Base-by-base conservation (phyloP, 2,329 filamentous ascomycete genomes). In the Simplicillium sp. region DNA sequence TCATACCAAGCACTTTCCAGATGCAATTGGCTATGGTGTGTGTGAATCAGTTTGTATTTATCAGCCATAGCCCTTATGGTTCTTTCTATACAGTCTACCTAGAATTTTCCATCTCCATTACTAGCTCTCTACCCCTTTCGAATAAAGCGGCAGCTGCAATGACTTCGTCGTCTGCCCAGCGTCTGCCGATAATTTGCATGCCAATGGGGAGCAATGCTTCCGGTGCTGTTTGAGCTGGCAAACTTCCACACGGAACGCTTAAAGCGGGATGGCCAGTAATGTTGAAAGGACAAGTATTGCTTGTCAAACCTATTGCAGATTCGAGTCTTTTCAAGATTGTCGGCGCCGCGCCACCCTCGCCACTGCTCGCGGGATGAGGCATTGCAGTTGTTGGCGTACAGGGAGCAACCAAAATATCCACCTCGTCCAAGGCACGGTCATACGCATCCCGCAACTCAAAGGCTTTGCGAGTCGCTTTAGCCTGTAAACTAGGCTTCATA, bases 401-500 rank as follows among this genome's bases (percentile, higher is more conserved):
- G 1, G 71, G 71, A n/a, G 68, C 68, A 29, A 75, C 47, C 3
- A 75, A 54, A 2, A 75, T 58, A 46, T 74, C 70, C 2, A 67
- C 57, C 0, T 64, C 50, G 36, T 61, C 53, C 3, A 73, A 48
- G 0, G 60, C 68, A n/a, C 48, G 37, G 47, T 74, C 68, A 47
- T 74, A 74, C 1, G 66, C 68, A 9, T 60, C 65, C 7, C 67
- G 56, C 20, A 69, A 55, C 48, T 68, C 55, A 42, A 67, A 62
- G 3, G 66, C 62, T 42, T 69, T 64, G 39, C 65, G 62, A 47
- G 70, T 63, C 1, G 67, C 66, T 52, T 73, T 72, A 20, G 60
- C 64, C 34, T 66, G 58, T 6, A 64, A 42, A 11, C 42, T 45
- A 1, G 55, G 45, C 3, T 48, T 51, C 18, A 49, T 52, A 3